Percentiles rank a stretch among this genome's conserved stretches.
phyloP scores from a whole-genome alignment of 768 basidiomycete genomes.

The Rhodocollybia butyracea region DNA sequence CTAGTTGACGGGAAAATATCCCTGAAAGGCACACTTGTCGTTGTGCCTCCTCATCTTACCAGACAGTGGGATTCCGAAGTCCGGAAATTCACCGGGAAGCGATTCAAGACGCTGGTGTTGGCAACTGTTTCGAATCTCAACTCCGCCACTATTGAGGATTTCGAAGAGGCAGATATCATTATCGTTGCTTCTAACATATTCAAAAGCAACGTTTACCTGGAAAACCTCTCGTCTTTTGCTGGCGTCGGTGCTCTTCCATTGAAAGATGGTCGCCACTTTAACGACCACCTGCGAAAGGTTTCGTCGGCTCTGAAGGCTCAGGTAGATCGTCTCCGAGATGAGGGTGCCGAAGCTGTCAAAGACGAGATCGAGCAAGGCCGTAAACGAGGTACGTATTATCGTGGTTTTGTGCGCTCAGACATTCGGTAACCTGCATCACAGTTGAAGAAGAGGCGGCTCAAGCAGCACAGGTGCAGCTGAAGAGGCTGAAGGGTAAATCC shows the following conservation, averaged over 20 bases:
- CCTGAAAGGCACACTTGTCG: conserved; percentile 76
- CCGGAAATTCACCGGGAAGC: conserved; percentile 69
- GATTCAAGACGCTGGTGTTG: conserved; percentile 64
- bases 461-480: conserved; percentile 43
- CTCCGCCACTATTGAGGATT: conserved; percentile 62
- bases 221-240: conserved; percentile 70
- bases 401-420: not conserved
- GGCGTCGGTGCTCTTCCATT: conserved; percentile 66
- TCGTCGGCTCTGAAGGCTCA: conserved; percentile 59
- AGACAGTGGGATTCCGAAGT: conserved; percentile 90
- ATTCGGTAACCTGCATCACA: conserved; percentile 13
- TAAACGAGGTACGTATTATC: conserved; percentile 46
- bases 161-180: conserved; percentile 82
- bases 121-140: conserved; percentile 72
- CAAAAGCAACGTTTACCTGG: conserved; percentile 70
- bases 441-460: conserved; percentile 52
- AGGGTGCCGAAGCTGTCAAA: conserved; percentile 62
- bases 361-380: conserved; percentile 62
- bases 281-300: conserved; percentile 68
- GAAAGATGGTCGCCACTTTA: conserved; percentile 88
- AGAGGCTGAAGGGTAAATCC: conserved; percentile 72
- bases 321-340: conserved; percentile 60
- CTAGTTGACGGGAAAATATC: conserved; percentile 62
- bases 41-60: conserved; percentile 89
- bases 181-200: conserved; percentile 87